Evolutionary conservation across 108 stramenopile species (phyloP), one percentile per base, ranked within the genome.

Genomic region (Cyclotella choctawhatcheeana): DNA sequence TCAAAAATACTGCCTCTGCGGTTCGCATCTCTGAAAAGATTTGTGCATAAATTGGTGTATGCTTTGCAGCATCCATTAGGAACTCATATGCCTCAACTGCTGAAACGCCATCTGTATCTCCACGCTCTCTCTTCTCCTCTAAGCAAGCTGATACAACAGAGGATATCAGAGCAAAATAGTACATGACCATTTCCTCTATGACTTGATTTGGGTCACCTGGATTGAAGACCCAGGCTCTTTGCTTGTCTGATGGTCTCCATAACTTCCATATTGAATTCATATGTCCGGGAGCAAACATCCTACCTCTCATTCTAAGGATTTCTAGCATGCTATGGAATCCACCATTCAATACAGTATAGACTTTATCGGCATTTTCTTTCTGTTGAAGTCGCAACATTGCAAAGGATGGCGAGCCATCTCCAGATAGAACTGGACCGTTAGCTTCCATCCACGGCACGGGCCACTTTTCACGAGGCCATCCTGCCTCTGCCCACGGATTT

Each of bases 281-380:
- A 16, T 52, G 51, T 24, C 21, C 18, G 7, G 18, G 21, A 17
- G 27, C 55, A 27, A 56, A 56, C 55, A 56, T 56, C 29, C 29
- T 56, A 4, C 55, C 55, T 56, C 55, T 21, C 55, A 56, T 56
- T 29, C 27, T 56, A 56, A 27, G 55, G 5, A 56, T 22, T 17
- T 52, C 51, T 7, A 52, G 14, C 22, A 52, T 24, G 7, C 13
- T 52, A 52, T 52, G 51, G 22, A 52, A 52, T 7, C 51, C 51
- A 6, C 51, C 51, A 52, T 52, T 52, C 18, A 52, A 13, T 13
- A 24, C 21, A 13, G 14, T 13, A 16, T 14, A 52, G 7, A 14
- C 10, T 52, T 52, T 24, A 7, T 52, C 51, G 7, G 10, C n/a
- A 52, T 10, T 10, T 12, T 40, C 37, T 10, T 40, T 40, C 8